Conservation (phyloP, 164 flowering plant genomes). For the Aristolochia contorta region DNA sequence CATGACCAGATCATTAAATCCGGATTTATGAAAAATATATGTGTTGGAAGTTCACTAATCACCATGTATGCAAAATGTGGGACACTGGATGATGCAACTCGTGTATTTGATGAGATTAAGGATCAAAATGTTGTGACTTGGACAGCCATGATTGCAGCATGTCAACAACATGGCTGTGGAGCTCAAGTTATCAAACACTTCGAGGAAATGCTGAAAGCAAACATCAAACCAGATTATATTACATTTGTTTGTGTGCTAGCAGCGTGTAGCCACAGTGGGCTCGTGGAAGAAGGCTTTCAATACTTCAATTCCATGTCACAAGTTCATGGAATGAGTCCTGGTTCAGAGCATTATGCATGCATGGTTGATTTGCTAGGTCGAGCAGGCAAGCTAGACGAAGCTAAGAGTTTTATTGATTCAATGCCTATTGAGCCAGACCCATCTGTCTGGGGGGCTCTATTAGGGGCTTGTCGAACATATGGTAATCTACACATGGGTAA, state of each 20-base stretch:
- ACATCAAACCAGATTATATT: conserved; percentile 41
- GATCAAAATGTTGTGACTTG: conserved; percentile 43
- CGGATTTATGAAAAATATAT: conserved; percentile 29
- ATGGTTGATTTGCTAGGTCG: conserved; percentile 67
- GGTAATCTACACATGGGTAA: conserved; percentile 46
- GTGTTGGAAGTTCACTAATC: conserved; percentile 38
- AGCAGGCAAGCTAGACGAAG: conserved; percentile 47
- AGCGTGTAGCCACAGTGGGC: conserved; percentile 57
- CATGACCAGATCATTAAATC: conserved; percentile 41
- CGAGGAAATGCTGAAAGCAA: conserved; percentile 37
- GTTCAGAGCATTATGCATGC: conserved; percentile 63
- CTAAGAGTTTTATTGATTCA: conserved; percentile 37
- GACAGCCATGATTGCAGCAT: conserved; percentile 57
- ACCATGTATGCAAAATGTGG: conserved; percentile 64
- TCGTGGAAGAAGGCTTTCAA: conserved; percentile 35
- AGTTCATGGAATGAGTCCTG: conserved; percentile 29
- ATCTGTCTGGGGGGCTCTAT: conserved; percentile 59
- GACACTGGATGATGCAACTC: conserved; percentile 29
- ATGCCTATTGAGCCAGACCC: conserved; percentile 50
- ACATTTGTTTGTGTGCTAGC: conserved; percentile 53
- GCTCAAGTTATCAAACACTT: conserved; percentile 37
- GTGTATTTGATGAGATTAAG: conserved; percentile 34
- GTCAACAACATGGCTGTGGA: conserved; percentile 49
- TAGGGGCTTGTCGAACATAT: conserved; percentile 50
- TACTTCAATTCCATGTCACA: conserved; percentile 43